Conservation (phyloP, 345 rosid genomes). For the Nephelium lappaceum region DNA sequence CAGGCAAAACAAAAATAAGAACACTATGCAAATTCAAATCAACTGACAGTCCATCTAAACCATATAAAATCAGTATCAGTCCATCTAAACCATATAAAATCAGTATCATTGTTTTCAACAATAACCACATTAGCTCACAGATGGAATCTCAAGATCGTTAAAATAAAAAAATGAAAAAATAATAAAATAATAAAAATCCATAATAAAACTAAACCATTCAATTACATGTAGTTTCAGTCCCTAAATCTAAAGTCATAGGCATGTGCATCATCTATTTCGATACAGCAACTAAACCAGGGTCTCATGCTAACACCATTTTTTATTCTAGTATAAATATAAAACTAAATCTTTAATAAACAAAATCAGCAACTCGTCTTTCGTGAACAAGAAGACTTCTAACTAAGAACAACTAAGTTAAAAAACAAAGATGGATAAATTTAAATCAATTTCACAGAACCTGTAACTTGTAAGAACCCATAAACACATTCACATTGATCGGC, state of each 20-base stretch:
- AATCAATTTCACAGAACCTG: slow-evolving; percentile 57
- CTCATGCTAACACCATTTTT: not conserved
- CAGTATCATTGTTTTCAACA: not conserved
- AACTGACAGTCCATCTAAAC: not conserved
- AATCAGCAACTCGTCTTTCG: not conserved
- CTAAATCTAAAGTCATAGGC: not conserved
- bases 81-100: not conserved
- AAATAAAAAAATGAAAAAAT: too few species aligned
- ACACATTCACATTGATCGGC: not conserved
- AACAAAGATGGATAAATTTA: too few species aligned
- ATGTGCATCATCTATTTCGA: too few species aligned
- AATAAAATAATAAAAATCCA: too few species aligned
- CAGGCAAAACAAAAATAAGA: slow-evolving; percentile 10
- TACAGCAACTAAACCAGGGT: not conserved
- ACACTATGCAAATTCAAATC: not conserved
- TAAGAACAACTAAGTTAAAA: too few species aligned
- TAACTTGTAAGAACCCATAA: not conserved
- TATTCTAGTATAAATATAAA: too few species aligned
- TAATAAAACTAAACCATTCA: too few species aligned
- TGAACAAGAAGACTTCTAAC: too few species aligned
- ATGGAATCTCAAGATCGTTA: not conserved
- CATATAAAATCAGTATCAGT: not conserved
- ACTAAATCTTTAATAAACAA: too few species aligned
- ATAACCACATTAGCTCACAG: not conserved
- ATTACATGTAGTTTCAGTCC: not conserved